Base-by-base conservation (phyloP, 257 asterid species). In the Solanum microdontum region DNA sequence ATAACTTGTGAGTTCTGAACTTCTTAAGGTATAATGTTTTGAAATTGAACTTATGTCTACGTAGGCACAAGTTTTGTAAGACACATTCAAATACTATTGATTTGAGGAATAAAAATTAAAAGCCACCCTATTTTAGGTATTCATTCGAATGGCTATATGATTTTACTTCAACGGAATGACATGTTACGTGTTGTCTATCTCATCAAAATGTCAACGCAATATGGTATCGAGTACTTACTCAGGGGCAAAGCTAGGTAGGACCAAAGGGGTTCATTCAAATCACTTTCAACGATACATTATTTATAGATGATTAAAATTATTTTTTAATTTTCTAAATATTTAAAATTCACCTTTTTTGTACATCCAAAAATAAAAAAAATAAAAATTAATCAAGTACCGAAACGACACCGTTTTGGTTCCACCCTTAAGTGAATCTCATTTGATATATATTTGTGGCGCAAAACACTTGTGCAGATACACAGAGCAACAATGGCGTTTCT, bases 401-500 rank as follows among this genome's bases (percentile, higher is more conserved):
- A 48, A 82, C 69, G 85, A 8, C 85, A 64, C 32, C 69, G 40
- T 82, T 28, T 69, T 69, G 5, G 8, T 69, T 13, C 37, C 37
- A 28, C 37, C 2, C 40, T 82, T 82, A 4, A 51, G 17, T 24
- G 39, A 43, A 45, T 55, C 73, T 51, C 8, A 32, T 83, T 74
- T 74, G 51, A 74, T 74, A 36, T 64, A 30, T 13, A 74, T 74
- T 74, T 74, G 82, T 74, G 82, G 82, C 82, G 82, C 82, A 74
- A 34, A 74, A 34, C 28, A 33, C 80, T 73, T 33, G 80, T 4
- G 45, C 32, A 36, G 8, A 36, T 48, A n/a, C 55, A 6, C 74
- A 10, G 30, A 62, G 28, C 32, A 80, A 45, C 93, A 82, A 94
- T 93, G 98, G 96, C 95, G 79, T 86, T 91, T 94, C 89, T 93